Base-by-base conservation (phyloP, 176 grass and related monocot genomes). In the Thinopyrum elongatum region DNA sequence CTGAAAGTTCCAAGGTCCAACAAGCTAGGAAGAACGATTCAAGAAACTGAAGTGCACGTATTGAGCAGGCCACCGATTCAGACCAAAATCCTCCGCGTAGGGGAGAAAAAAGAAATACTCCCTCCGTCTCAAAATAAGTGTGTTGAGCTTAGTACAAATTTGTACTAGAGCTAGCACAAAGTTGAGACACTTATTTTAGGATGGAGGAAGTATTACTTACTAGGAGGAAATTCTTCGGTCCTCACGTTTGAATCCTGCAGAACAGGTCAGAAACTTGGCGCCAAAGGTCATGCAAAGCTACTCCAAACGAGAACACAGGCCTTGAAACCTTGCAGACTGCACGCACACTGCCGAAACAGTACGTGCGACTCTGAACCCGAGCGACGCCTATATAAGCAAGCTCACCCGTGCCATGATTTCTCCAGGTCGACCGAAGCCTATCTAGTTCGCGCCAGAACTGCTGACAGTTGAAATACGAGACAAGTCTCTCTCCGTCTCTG, bases 301-400 rank as follows among this genome's bases (percentile, higher is more conserved):
- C 39, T 29, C 65, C 12, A 38, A 3, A 23, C 47, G 21, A n/a
- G 25, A 82, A 78, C 71, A 33, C 79, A 17, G 2, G 62, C 78
- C 15, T 71, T 79, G 21, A 63, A 79, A 62, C 65, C 15, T 34
- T 17, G 76, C 35, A 22, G 10, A 30, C 35, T 21, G 6, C 16
- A 35, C 15, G 78, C 46, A 27, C n/a, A 73, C 38, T 23, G 49
- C 55, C 22, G 21, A 7, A 35, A 6, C 72, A 11, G 35, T 82
- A 60, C 26, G 71, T 19, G 1, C 36, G 8, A 30, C 70, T 73
- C 12, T 25, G 33, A 77, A 77, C 13, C 13, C 14, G 3, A 10
- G 41, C 3, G 44, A 47, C 15, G 22, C 60, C 73, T 88, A 88
- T 83, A 88, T 83, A 88, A 61, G 60, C 22, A 21, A 71, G 15